phyloP scores from a whole-genome alignment of 148 eudicot species.

The Chenopodium album region DNA sequence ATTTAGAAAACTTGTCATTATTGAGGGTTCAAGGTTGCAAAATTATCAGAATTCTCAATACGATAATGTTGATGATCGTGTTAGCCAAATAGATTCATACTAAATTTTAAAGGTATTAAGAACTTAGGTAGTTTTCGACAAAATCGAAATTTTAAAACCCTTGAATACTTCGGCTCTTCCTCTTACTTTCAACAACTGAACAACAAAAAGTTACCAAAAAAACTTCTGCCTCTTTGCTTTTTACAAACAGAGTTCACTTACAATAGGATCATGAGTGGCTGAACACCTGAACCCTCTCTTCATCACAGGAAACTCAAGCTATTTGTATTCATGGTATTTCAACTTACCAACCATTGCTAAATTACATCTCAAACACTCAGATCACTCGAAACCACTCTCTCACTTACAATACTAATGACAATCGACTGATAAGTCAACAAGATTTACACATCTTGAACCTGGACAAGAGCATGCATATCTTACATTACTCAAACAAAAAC shows the following conservation, averaged over 20 bases:
- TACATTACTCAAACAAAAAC: neutral
- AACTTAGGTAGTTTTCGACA: too few species aligned
- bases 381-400: neutral
- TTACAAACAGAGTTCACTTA: neutral
- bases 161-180: too few species aligned
- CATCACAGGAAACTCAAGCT: neutral
- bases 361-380: neutral
- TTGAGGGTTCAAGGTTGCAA: too few species aligned
- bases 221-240: neutral
- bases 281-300: neutral
- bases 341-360: neutral
- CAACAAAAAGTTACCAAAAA: too few species aligned
- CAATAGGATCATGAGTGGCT: neutral
- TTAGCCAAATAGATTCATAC: too few species aligned
- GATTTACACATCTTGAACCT: neutral
- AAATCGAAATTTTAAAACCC: too few species aligned
- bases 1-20: too few species aligned
- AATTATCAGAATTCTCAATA: too few species aligned
- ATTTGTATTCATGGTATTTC: neutral
- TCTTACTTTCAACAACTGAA: too few species aligned
- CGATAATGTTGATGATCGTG: too few species aligned
- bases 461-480: conserved; percentile 7
- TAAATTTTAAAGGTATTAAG: too few species aligned
- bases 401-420: neutral
- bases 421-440: neutral